phyloP scores from a whole-genome alignment of 768 basidiomycete genomes.

The Mycena chlorophos region DNA sequence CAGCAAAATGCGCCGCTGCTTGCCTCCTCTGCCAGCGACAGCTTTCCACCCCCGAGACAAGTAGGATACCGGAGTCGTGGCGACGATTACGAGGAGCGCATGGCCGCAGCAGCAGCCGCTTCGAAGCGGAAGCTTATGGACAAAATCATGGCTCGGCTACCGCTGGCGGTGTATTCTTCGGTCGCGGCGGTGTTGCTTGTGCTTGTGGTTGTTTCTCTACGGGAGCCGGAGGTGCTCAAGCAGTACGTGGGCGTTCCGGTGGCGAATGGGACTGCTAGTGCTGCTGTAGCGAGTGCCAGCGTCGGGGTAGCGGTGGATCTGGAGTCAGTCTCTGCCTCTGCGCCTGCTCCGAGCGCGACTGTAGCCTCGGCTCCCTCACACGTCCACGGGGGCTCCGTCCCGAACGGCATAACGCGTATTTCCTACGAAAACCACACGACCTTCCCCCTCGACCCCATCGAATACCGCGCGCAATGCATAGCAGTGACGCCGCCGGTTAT shows the following conservation, averaged over 20 bases:
- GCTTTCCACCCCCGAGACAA: slow-evolving; percentile 40
- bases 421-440: slow-evolving; percentile 59
- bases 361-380: slow-evolving; percentile 2
- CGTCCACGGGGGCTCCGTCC: slow-evolving; percentile 24
- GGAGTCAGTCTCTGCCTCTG: not conserved
- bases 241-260: slow-evolving; percentile 45
- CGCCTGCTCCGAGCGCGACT: not conserved
- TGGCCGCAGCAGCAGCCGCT: slow-evolving; percentile 1
- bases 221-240: slow-evolving; percentile 47
- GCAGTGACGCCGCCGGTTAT: slow-evolving; percentile 49
- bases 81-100: slow-evolving; percentile 35
- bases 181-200: slow-evolving; percentile 48
- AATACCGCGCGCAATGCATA: slow-evolving; percentile 60
- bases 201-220: slow-evolving; percentile 50
- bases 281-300: slow-evolving; percentile 19
- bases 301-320: slow-evolving; percentile 13
- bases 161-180: slow-evolving; percentile 47
- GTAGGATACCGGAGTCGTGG: slow-evolving; percentile 42
- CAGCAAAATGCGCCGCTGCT: slow-evolving; percentile 51
- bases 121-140: slow-evolving; percentile 22
- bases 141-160: slow-evolving; percentile 34
- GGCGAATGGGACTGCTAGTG: slow-evolving; percentile 19
- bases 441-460: slow-evolving; percentile 56
- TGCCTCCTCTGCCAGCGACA: slow-evolving; percentile 43
- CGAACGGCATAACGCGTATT: slow-evolving; percentile 27